A percentile compares a stretch with the other conserved stretches of the same genome.
Conservation (phyloP, 495 filamentous ascomycete species). For the Cenococcum geophilum region DNA sequence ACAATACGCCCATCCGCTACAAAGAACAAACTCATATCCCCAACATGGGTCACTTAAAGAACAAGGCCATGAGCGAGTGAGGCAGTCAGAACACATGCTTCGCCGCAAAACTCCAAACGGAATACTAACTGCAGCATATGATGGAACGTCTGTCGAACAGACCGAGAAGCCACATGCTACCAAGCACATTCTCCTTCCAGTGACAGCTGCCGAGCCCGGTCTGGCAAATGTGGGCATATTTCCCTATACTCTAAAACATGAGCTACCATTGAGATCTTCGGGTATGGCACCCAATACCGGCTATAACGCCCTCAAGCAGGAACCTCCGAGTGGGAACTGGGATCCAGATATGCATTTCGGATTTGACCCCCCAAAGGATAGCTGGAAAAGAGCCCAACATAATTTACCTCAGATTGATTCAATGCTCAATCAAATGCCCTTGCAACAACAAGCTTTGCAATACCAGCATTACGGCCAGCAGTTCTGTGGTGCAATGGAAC, state of each 20-base stretch:
- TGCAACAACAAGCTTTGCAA: constrained; percentile 26
- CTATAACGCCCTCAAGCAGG: constrained; percentile 7
- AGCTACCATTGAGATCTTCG: constrained; percentile 23
- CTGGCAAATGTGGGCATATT: constrained; percentile 11
- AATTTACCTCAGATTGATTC: constrained; percentile 38
- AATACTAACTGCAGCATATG: constrained; percentile 87
- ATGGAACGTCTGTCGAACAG: constrained; percentile 74
- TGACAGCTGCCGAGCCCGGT: constrained; percentile 25
- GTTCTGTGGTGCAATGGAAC: constrained; percentile 63
- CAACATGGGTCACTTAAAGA: constrained; percentile 14
- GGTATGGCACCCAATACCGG: constrained; percentile 4
- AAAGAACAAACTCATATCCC: constrained; percentile 25
- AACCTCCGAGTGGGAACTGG: constrained; percentile 17
- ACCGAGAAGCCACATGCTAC: constrained; percentile 67
- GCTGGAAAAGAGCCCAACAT: constrained; percentile 25
- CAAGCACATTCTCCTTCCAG: constrained; percentile 86
- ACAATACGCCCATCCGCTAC: constrained; percentile 41
- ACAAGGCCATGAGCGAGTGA: constrained; percentile 27
- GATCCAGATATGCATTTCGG: constrained; percentile 27
- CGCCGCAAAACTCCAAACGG: constrained; percentile 92
- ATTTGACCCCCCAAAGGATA: constrained; percentile 12
- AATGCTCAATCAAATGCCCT: constrained; percentile 38
- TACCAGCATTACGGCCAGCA: constrained; percentile 35
- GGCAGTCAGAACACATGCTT: constrained; percentile 62
- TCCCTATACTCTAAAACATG: constrained; percentile 20